Evolutionary conservation across 2,329 filamentous ascomycete species (phyloP), one percentile per base, ranked within the genome.

Genomic region (Pseudocercospora cruenta): DNA sequence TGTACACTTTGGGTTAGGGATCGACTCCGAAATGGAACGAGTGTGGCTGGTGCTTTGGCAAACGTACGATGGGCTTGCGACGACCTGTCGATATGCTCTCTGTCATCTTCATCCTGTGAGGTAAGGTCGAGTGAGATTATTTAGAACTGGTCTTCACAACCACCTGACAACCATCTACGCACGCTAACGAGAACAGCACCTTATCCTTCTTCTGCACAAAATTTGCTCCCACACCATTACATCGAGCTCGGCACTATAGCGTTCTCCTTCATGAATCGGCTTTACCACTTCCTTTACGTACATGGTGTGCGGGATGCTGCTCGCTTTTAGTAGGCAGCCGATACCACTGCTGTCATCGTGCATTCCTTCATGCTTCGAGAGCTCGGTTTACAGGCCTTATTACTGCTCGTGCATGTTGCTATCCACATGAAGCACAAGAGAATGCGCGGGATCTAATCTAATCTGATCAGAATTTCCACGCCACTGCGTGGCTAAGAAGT

Each of bases 11-110:
- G 5, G 39, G 39, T 43, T 19, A 43, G 39, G 39, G 39, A 19
- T 43, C 39, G 39, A n/a, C 39, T n/a, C 7, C 45, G 19, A 51
- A 22, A 51, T 26, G 24, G 47, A 5, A 55, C 22, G 51, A 31
- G 16, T 28, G 51, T 55, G 51, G 51, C 51, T 55, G 24, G 26
- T 24, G 16, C 22, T 24, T n/a, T 55, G 24, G 24, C 51, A 26
- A 26, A 55, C 51, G 51, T 55, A 55, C 51, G 51, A 55, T 55
- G n/a, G 10, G 22, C n/a, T 51, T 51, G 22, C 47, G 47, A 51
- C 21, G 49, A 22, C 49, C 49, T 10, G 5, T 24, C 51, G 51
- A 24, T 33, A 51, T 51, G 19, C 47, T 19, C 19, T 24, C 14
- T 14, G n/a, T 24, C 19, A 14, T 10, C 19, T 14, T 22, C 4